Evolutionary conservation across 805 yeast species (phyloP).

Genomic region (Tetrapisispora namnaoensis): DNA sequence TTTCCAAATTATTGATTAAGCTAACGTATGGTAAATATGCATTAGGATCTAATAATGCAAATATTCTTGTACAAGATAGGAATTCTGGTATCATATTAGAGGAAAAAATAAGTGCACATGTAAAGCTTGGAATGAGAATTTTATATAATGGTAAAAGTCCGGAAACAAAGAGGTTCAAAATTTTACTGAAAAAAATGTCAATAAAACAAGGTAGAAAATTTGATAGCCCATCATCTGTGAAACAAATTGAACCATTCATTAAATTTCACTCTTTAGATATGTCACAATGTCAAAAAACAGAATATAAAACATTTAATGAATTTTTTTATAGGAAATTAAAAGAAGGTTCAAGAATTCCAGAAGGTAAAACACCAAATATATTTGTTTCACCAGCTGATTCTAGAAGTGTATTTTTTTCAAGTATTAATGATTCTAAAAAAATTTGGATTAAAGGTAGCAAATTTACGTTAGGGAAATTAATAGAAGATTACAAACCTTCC

Average conservation of each 20-base stretch:
- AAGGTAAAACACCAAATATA: constrained; percentile 41
- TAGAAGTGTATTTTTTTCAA: constrained; percentile 60
- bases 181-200: constrained; percentile 54
- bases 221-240: constrained; percentile 57
- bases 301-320: constrained; percentile 70
- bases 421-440: constrained; percentile 50
- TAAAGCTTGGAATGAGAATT: constrained; percentile 76
- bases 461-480: constrained; percentile 56
- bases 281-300: constrained; percentile 51
- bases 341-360: constrained; percentile 62
- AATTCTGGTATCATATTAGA: constrained; percentile 81
- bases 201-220: constrained; percentile 77
- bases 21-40: constrained; percentile 81
- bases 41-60: constrained; percentile 84
- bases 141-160: constrained; percentile 66
- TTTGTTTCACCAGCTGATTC: constrained; percentile 82
- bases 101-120: constrained; percentile 85
- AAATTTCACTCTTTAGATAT: constrained; percentile 74
- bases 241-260: constrained; percentile 66
- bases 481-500: constrained; percentile 29
- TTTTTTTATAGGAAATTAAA: constrained; percentile 75
- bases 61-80: constrained; percentile 88
- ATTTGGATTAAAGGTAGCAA: constrained; percentile 86
- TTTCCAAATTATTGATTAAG: constrained; percentile 69
- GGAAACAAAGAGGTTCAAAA: constrained; percentile 48